Evolutionary conservation across 306 rosid species (phyloP), one percentile per base, ranked within the genome.

Genomic region (Citrullus amarus): DNA sequence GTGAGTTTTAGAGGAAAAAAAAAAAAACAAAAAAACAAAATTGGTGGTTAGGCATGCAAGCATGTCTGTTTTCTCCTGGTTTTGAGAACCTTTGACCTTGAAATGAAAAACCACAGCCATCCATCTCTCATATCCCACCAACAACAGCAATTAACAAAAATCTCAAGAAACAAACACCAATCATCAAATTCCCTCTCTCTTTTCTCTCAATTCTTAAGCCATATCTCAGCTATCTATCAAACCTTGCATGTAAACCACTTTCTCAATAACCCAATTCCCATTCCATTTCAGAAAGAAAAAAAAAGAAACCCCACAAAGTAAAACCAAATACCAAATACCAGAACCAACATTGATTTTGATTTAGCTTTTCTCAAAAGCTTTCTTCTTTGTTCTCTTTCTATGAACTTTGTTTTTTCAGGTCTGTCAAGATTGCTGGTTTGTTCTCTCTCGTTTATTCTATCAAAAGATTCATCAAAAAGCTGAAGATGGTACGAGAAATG

Each of bases 401-500:
- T 78, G 74, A 16, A 34, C 58, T 18, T 65, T 66, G 71, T 63
- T 63, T 82, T 58, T 41, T 13, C 53, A 67, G 80, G 85, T 76
- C 77, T 38, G 71, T 77, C 79, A 81, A 81, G 71, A 73, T 78
- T 78, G 84, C 84, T 86, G 94, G 75, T 43, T 81, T 85, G 81
- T 86, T 86, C 87, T 78, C 79, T 80, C 81, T 82, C 55, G 65
- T 80, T 79, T 74, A 50, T 71, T 75, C 85, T 59, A 62, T 80
- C 78, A 81, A 59, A 67, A 63, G 79, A 81, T 80, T 80, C 79
- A 61, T 82, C 54, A 70, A 56, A 81, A 75, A 15, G 32, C 61
- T 8, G 36, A 75, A 79, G 58, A 88, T 90, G 95, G 91, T 84
- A 18, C 58, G 83, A 66, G 83, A 84, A 46, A 6, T 79, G 4